Evolutionary conservation across 1,139 yeast genomes (phyloP).

Genomic region (Meyerozyma sp.): DNA sequence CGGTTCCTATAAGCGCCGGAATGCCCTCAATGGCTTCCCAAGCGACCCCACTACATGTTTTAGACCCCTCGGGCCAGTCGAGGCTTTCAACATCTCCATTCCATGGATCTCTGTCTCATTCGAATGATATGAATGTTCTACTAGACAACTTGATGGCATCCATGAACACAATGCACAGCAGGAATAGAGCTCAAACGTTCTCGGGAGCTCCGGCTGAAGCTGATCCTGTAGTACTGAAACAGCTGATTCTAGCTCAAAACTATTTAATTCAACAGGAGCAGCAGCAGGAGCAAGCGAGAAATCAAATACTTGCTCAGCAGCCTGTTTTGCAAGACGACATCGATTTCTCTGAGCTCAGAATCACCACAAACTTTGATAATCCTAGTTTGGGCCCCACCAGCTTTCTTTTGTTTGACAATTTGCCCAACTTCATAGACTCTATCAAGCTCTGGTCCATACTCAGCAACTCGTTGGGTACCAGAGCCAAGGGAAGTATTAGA

Average conservation of each 20-base stretch:
- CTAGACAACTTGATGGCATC: conserved; percentile 30
- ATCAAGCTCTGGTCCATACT: conserved; percentile 30
- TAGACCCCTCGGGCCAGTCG: conserved; percentile 10
- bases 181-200: conserved; percentile 40
- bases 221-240: conserved; percentile 6
- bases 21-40: background rate
- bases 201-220: conserved; percentile 31
- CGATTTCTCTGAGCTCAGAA: conserved; percentile 36
- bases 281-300: background rate
- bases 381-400: conserved; percentile 72
- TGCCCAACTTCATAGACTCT: conserved; percentile 49
- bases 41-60: conserved; percentile 3
- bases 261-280: background rate
- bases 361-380: conserved; percentile 63
- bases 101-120: conserved; percentile 10
- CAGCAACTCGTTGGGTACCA: conserved; percentile 20
- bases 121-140: conserved; percentile 25
- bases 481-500: conserved; percentile 21
- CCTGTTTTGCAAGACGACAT: conserved; percentile 50
- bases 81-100: conserved; percentile 14
- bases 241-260: background rate
- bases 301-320: conserved; percentile 8
- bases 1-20: conserved; percentile 15
- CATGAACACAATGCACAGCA: conserved; percentile 9
- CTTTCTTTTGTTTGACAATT: conserved; percentile 69